Conservation (phyloP, 164 flowering plant genomes). For the Nymphaea colorata region DNA sequence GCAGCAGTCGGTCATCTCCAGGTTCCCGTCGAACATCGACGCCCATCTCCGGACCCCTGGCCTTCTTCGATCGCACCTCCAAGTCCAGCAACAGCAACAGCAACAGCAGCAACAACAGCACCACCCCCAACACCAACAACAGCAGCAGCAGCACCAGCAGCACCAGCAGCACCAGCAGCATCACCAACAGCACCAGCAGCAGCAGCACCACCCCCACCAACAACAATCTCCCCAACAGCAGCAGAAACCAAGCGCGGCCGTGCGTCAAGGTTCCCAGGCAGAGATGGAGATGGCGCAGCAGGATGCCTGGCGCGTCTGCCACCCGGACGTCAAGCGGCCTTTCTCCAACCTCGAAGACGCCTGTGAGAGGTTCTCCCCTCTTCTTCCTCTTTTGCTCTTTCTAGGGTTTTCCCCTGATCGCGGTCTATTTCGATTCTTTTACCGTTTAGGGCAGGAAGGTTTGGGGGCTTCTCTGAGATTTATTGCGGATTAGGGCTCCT, state of each 20-base stretch:
- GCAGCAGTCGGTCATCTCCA: slow-evolving; percentile 58
- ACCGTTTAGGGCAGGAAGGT: too few species aligned
- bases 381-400: not conserved
- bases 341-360: slow-evolving; percentile 95
- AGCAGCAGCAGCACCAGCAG: slow-evolving; percentile 4
- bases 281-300: slow-evolving; percentile 96
- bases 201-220: slow-evolving; percentile 4
- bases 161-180: slow-evolving; percentile 8
- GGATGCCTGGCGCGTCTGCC: slow-evolving; percentile 96
- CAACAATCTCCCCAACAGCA: slow-evolving; percentile 31
- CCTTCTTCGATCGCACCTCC: slow-evolving; percentile 21
- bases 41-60: slow-evolving; percentile 73
- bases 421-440: too few species aligned
- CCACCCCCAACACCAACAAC: slow-evolving; percentile 17
- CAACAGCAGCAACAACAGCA: slow-evolving; percentile 10
- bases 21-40: slow-evolving; percentile 91
- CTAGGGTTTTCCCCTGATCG: not conserved
- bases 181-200: slow-evolving; percentile 15
- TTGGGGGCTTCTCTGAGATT: too few species aligned
- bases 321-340: slow-evolving; percentile 86
- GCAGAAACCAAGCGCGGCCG: slow-evolving; percentile 15
- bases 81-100: slow-evolving; percentile 23
- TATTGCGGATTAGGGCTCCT: too few species aligned
- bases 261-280: slow-evolving; percentile 32
- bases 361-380: slow-evolving; percentile 59